These are phyloP conservation scores for Saccharomycopsis sp. DNA, from an alignment of 805 yeast species.

Conservation along the genomic window DNA sequence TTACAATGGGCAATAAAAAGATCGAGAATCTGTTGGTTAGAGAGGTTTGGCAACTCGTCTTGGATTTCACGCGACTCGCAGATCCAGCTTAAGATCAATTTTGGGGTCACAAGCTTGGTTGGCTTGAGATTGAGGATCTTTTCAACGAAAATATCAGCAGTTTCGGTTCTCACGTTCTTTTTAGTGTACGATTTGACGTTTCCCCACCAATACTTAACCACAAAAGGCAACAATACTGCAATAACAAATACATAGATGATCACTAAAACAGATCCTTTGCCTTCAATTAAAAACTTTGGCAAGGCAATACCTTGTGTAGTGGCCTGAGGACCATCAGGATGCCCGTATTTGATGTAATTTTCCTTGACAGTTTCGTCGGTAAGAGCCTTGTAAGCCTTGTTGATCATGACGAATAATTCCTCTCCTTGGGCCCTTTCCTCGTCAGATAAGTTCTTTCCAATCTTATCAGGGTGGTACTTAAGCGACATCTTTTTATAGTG, in stretches of 20 bases:
- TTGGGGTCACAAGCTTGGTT: conserved; percentile 51
- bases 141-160: conserved; percentile 76
- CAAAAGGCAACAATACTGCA: conserved; percentile 70
- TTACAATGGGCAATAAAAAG: conserved; percentile 53
- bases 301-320: conserved; percentile 89
- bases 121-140: conserved; percentile 70
- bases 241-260: conserved; percentile 60
- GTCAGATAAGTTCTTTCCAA: conserved; percentile 53
- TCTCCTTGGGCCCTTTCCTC: conserved; percentile 57
- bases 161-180: conserved; percentile 71
- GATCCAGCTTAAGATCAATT: conserved; percentile 52
- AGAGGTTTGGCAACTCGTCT: conserved; percentile 32
- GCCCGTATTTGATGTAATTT: conserved; percentile 83
- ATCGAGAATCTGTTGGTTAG: conserved; percentile 41
- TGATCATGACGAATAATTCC: conserved; percentile 69
- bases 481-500: conserved; percentile 82
- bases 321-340: conserved; percentile 97
- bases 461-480: conserved; percentile 90
- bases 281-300: conserved; percentile 86
- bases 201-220: conserved; percentile 89
- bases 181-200: conserved; percentile 74
- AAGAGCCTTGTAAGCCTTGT: conserved; percentile 89
- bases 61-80: conserved; percentile 61
- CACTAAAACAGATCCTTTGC: conserved; percentile 62
- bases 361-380: conserved; percentile 84